Conservation (phyloP, 257 asterid species). For the Jasminum sambac region DNA sequence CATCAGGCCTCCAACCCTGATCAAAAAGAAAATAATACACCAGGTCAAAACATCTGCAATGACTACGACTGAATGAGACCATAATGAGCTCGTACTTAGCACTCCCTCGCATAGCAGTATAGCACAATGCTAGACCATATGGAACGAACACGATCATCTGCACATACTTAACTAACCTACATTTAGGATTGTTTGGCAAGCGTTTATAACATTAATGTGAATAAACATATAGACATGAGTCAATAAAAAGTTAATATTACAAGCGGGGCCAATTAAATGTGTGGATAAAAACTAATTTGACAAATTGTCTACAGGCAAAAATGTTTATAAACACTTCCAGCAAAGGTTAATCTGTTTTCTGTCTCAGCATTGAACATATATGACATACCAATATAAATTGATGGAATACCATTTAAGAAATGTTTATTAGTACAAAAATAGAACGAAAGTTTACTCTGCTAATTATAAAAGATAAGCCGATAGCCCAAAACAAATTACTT, state of each 20-base stretch:
- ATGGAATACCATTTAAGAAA: constrained; percentile 7
- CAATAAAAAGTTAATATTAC: too few species aligned
- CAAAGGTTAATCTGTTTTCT: background rate
- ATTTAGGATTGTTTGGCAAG: background rate
- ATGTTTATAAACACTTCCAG: too few species aligned
- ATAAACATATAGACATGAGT: too few species aligned
- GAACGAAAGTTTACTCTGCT: background rate
- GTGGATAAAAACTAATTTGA: too few species aligned
- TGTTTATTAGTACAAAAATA: background rate
- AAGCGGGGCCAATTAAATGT: too few species aligned
- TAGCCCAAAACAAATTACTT: background rate
- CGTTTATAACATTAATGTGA: too few species aligned
- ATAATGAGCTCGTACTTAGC: constrained; percentile 11
- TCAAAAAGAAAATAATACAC: background rate
- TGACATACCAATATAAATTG: constrained; percentile 4
- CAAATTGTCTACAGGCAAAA: too few species aligned
- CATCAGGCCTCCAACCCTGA: background rate
- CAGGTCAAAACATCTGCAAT: background rate
- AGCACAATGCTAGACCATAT: background rate
- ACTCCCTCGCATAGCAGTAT: constrained; percentile 8
- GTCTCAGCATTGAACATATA: background rate
- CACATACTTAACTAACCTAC: background rate
- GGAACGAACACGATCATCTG: constrained; percentile 5
- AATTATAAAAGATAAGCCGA: constrained; percentile 5
- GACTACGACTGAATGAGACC: constrained; percentile 9